These are phyloP conservation scores for Pythium brassicae DNA, from an alignment of 352 stramenopile genomes.

Conservation along the genomic window DNA sequence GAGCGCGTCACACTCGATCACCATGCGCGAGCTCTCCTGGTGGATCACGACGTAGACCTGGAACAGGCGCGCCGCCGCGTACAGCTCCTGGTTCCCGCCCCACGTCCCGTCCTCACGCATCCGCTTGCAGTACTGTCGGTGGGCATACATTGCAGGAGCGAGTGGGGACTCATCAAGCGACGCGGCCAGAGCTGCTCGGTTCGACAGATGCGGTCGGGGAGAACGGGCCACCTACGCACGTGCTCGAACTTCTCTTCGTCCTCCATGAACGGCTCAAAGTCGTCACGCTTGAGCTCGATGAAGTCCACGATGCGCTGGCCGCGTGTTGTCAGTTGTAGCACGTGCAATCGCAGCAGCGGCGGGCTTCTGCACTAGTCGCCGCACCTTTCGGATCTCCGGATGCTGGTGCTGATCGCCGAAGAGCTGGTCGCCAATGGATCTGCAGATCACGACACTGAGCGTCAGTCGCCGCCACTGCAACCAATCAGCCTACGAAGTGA, in stretches of 20 bases:
- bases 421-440: slow-evolving; percentile 66
- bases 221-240: slow-evolving; percentile 21
- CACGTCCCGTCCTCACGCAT: slow-evolving; percentile 80
- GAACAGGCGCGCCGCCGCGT: slow-evolving; percentile 65
- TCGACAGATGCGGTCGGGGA: too few relatives aligned
- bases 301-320: slow-evolving; percentile 63
- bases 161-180: too few relatives aligned
- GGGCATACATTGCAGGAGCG: too few relatives aligned
- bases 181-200: too few relatives aligned
- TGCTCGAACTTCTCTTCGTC: slow-evolving; percentile 84
- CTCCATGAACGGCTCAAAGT: slow-evolving; percentile 88
- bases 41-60: slow-evolving; percentile 77
- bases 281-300: slow-evolving; percentile 59
- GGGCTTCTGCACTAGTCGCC: neutral
- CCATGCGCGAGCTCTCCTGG: slow-evolving; percentile 53
- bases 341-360: too few relatives aligned
- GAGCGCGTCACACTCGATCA: slow-evolving; percentile 68
- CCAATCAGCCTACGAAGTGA: neutral
- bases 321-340: neutral
- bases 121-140: slow-evolving; percentile 57
- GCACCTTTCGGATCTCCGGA: slow-evolving; percentile 57
- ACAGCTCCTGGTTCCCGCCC: slow-evolving; percentile 82
- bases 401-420: slow-evolving; percentile 70
- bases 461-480: neutral
- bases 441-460: slow-evolving; percentile 12